Conservation (phyloP, 345 rosid genomes). For the Brassica rapa region DNA sequence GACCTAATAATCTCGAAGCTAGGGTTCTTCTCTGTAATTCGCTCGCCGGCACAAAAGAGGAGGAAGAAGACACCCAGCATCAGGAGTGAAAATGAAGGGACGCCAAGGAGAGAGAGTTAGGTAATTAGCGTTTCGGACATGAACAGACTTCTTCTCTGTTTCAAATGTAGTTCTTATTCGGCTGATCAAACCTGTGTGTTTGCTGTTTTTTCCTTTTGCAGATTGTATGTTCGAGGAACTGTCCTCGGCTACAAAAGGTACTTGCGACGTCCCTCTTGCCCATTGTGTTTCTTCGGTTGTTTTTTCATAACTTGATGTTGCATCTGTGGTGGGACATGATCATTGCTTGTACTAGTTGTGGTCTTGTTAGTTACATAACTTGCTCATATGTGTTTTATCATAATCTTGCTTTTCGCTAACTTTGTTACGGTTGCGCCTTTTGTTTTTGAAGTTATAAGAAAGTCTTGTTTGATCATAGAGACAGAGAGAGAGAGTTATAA, state of each 20-base stretch:
- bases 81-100: conserved; percentile 61
- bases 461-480: not conserved
- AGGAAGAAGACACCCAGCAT: conserved; percentile 31
- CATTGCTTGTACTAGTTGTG: not conserved
- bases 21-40: conserved; percentile 27
- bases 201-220: conserved; percentile 27
- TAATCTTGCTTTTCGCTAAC: not conserved
- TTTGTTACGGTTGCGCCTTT: not conserved
- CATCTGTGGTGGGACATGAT: not conserved
- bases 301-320: not conserved
- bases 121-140: conserved; percentile 34
- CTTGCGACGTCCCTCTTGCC: not conserved
- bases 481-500: not conserved
- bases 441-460: not conserved
- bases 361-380: not conserved
- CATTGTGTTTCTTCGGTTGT: not conserved
- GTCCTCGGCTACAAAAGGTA: conserved; percentile 91
- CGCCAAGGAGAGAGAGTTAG: conserved; percentile 97
- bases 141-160: not conserved
- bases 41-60: conserved; percentile 36
- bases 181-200: conserved; percentile 9
- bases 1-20: conserved; percentile 13
- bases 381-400: not conserved
- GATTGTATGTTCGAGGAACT: conserved; percentile 85
- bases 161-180: not conserved